Percentiles rank a stretch among this genome's conserved stretches.
Evolutionary conservation across 129 eudicot species (phyloP).

Genomic region (Kitagawia praeruptora): DNA sequence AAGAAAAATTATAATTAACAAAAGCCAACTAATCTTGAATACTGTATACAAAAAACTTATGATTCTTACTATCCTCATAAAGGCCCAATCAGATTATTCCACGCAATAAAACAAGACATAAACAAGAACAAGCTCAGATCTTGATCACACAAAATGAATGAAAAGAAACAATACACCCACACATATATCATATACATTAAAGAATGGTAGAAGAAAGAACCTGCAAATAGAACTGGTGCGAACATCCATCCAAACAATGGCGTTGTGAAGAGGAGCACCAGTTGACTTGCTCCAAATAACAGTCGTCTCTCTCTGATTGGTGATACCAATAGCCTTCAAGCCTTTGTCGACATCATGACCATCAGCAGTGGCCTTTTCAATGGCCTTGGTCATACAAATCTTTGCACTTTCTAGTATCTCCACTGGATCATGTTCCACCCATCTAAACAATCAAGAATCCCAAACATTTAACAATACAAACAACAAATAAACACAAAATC

Average conservation of each 20-base stretch:
- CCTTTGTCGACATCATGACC: conserved; percentile 76
- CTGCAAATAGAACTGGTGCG: conserved; percentile 94
- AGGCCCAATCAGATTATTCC: not conserved
- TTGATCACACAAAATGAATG: not conserved
- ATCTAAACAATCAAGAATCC: conserved; percentile 29
- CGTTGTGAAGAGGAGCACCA: conserved; percentile 72
- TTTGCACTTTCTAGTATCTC: conserved; percentile 89
- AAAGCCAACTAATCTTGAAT: too few relatives aligned
- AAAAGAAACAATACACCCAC: not conserved
- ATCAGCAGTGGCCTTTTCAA: conserved; percentile 74
- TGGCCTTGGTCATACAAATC: conserved; percentile 64
- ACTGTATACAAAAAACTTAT: too few relatives aligned
- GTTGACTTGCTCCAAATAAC: conserved; percentile 94
- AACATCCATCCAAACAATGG: conserved; percentile 99
- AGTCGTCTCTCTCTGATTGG: conserved; percentile 94
- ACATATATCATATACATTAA: not conserved
- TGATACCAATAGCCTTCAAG: conserved; percentile 72
- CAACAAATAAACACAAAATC: not conserved
- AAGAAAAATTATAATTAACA: too few relatives aligned
- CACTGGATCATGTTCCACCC: conserved; percentile 98
- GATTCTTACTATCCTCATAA: too few relatives aligned
- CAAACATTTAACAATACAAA: not conserved
- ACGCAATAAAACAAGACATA: not conserved
- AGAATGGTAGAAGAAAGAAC: conserved; percentile 22
- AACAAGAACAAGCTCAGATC: not conserved